Base-by-base conservation (phyloP, 2,329 filamentous ascomycete species). In the Trichothecium roseum region DNA sequence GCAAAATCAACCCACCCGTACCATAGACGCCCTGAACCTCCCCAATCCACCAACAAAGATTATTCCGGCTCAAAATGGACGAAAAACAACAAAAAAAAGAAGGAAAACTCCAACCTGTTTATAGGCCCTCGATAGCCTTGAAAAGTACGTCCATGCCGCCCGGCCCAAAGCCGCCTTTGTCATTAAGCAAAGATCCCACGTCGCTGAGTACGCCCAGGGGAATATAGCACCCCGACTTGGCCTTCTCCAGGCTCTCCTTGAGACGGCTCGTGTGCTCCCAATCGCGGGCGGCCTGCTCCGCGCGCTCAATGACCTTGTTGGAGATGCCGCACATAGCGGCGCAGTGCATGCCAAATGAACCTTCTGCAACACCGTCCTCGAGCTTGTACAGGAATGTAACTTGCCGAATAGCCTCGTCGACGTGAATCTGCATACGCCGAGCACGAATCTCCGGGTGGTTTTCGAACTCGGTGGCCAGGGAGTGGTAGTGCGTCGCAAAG, bases 291-390 rank as follows among this genome's bases (percentile, higher is more conserved):
- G 91, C 91, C 16, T 80, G 74, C 58, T 98, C 91, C 0, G 91
- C 91, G 16, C 82, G 67, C 52, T 88, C 79, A 42, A 98, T 86
- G 13, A 98, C 78, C 37, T 79, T 79, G 30, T 68, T 66, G 0
- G 86, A 77, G 43, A 98, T 96, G 1, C 91, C 91, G 49, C 91
- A 98, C 91, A 98, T 98, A 40, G 86, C 81, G 1, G 91, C 91
- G 54, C 91, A 98, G 57, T 98, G 91, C 91, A 98, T 98, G 49
- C 91, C 91, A 52, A 96, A 98, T 51, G 85, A 94, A 13, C 91
- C 91, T 57, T 96, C 88, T 0, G 91, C 91, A 8, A 96, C 86
- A 2, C 91, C 91, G 12, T 85, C 75, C 58, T 96, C 91, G 0
- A 98, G 73, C 51, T 85, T 88, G 64, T 98, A 98, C 37, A 98